Base-by-base conservation (phyloP, 306 rosid genomes). In the Parietaria judaica region DNA sequence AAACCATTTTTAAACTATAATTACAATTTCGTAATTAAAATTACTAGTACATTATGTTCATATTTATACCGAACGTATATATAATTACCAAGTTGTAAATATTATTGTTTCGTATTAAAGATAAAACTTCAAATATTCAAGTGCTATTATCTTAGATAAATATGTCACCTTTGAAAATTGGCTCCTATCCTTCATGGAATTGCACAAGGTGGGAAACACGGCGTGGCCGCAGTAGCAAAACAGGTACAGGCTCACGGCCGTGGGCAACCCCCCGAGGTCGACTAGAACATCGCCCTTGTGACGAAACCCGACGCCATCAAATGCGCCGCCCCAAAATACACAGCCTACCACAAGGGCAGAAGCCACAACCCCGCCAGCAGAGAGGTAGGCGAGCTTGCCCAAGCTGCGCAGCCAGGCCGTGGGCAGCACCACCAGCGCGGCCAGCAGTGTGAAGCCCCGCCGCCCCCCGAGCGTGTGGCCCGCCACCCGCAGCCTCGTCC, bases 321-420 rank as follows among this genome's bases (percentile, higher is more conserved):
- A 13, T 13, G 64, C 84, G 35, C 86, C 94, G 41, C 38, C 74
- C 81, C 96, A 85, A 10, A 63, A 53, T 37, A 85, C 82, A 69
- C 84, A 69, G 13, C 15, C 63, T 15, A 79, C 59, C 60, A 88
- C 37, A 53, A 78, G 10, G 35, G 54, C 3, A 11, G 94, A 81
- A 43, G 94, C 81, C 39, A 83, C 14, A 17, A 88, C 80, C 14
- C 96, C 90, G 35, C 90, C 83, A 43, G 76, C 72, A 35, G 96
- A 88, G 39, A 88, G 60, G 38, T 83, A 85, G 2, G 96, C 90
- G 35, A 85, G 1, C 36, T 59, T 36, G 11, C 81, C 81, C 72
- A 88, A 41, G 37, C 57, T 81, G 78, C 66, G 82, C 47, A 85
- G 8, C 88, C 96, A 88, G 2, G 96, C 81, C 1, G 96, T 83